A percentile compares a stretch with the other conserved stretches of the same genome.
Evolutionary conservation across 371 early-diverging fungal genomes (phyloP).

Genomic region (Smittium culicis): DNA sequence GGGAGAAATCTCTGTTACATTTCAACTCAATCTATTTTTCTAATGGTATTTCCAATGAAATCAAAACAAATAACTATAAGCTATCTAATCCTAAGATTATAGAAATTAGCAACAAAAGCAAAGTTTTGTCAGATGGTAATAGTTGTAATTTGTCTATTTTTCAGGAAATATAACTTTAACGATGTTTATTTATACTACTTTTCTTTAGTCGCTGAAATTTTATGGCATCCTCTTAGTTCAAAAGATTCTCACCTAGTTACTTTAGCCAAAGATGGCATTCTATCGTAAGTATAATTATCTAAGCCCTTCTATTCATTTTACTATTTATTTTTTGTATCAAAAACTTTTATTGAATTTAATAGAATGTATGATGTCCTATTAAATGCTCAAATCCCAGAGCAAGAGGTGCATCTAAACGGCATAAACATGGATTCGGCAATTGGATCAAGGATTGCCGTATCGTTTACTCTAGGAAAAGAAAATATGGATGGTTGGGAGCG

Average conservation of each 20-base stretch:
- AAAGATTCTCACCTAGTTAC: slow-evolving; percentile 24
- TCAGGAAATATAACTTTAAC: too few relatives aligned
- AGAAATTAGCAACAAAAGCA: too few relatives aligned
- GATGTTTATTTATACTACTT: too few relatives aligned
- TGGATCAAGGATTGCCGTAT: slow-evolving; percentile 9
- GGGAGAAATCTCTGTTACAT: neutral
- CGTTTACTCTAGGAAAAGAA: slow-evolving; percentile 24
- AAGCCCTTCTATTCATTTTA: neutral
- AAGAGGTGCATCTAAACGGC: slow-evolving; percentile 10
- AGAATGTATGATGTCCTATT: slow-evolving; percentile 25
- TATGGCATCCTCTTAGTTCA: slow-evolving; percentile 28
- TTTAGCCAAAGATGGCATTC: slow-evolving; percentile 19
- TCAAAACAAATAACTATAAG: too few relatives aligned
- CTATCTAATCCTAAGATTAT: too few relatives aligned
- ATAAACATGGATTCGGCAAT: neutral
- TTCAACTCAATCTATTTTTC: too few relatives aligned
- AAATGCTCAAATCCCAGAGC: slow-evolving; percentile 21
- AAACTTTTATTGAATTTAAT: neutral
- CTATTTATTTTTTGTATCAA: neutral
- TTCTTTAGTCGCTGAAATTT: neutral
- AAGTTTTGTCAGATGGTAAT: too few relatives aligned
- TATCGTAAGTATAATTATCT: slow-evolving; percentile 1
- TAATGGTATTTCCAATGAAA: too few relatives aligned
- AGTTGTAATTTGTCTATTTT: too few relatives aligned
- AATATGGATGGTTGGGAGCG: slow-evolving; percentile 27